phyloP scores from a whole-genome alignment of 2,329 filamentous ascomycete genomes.

The Colletotrichum sp. region DNA sequence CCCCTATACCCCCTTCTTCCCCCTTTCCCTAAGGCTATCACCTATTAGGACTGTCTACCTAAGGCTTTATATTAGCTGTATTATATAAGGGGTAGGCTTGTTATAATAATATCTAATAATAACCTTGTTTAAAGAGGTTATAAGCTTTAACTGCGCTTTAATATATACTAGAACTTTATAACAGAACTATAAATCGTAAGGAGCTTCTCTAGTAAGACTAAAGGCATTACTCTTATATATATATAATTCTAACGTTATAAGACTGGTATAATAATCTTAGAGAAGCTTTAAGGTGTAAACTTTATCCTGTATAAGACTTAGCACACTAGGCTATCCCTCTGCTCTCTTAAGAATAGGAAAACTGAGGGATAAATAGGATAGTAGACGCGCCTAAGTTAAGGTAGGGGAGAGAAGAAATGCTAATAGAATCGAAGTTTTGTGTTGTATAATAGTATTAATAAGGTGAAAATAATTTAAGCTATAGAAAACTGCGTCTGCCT shows the following conservation, averaged over 20 bases:
- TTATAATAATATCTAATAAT: neutral
- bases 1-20: no score
- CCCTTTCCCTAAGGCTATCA: neutral
- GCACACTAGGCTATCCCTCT: neutral
- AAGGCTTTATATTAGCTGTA: neutral
- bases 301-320: neutral
- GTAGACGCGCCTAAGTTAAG: neutral
- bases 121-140: neutral
- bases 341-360: neutral
- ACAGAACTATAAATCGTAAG: neutral
- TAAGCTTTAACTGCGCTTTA: neutral
- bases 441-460: neutral
- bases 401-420: neutral
- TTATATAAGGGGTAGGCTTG: neutral
- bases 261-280: neutral
- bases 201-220: neutral
- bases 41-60: neutral
- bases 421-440: neutral
- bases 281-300: neutral
- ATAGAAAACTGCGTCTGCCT: no score
- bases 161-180: neutral
- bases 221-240: neutral
- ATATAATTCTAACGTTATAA: neutral
- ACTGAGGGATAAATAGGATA: neutral
- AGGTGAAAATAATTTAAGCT: neutral